phyloP scores from a whole-genome alignment of 176 grass and related monocot genomes.

The Eragrostis curvula region DNA sequence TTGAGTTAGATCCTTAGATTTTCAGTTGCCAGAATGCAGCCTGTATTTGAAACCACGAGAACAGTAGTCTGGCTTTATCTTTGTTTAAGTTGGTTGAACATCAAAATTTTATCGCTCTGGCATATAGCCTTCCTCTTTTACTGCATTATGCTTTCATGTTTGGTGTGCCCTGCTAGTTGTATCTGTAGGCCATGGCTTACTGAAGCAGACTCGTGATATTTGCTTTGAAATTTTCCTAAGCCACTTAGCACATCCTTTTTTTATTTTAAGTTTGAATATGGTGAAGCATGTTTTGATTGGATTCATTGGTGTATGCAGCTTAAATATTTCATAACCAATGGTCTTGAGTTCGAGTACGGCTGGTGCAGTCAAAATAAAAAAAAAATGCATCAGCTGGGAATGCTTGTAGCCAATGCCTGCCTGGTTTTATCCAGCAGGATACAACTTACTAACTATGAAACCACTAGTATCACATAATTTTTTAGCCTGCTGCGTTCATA shows the following conservation, averaged over 20 bases:
- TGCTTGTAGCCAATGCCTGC: not conserved
- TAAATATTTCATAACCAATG: not conserved
- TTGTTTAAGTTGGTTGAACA: constrained; percentile 16
- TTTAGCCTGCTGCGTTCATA: constrained; percentile 2
- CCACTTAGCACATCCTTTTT: constrained; percentile 14
- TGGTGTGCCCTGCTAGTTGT: not conserved
- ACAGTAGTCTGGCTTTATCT: constrained; percentile 14
- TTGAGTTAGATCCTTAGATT: not conserved
- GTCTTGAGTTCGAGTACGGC: not conserved
- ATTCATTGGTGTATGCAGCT: constrained; percentile 6
- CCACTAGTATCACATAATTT: constrained; percentile 11
- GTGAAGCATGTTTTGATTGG: not conserved
- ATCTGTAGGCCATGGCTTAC: not conserved
- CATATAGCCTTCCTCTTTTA: constrained; percentile 27
- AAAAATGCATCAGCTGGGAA: not conserved
- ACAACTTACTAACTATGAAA: constrained; percentile 24
- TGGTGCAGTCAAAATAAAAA: not conserved
- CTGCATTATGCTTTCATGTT: constrained; percentile 16
- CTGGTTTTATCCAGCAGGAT: constrained; percentile 10
- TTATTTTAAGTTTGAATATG: constrained; percentile 21
- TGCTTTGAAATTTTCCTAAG: constrained; percentile 11
- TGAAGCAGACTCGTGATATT: constrained; percentile 6
- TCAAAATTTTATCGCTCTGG: constrained; percentile 2
- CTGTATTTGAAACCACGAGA: constrained; percentile 16
- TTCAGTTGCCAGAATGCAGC: not conserved